Evolutionary conservation across 139 green algal genomes (phyloP), one percentile per base, ranked within the genome.

Genomic region (Coelastrella sp.): DNA sequence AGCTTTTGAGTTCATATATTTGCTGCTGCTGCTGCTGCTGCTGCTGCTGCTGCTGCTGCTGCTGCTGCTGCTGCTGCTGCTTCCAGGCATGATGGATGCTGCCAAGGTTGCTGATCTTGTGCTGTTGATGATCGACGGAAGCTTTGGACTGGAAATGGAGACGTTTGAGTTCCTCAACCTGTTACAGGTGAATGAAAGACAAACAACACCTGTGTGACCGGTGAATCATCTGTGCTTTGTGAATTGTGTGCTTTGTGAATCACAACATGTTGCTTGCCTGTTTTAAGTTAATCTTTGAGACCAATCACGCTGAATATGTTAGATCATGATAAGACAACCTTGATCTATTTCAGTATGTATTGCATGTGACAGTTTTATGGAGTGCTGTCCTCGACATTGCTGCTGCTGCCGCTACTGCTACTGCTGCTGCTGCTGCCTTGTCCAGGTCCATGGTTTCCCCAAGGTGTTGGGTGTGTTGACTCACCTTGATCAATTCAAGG

Each of bases 101-200:
- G 94, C 96, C 83, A 99, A 99, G 92, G 95, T 96, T 63, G 97
- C 96, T 1, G 97, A 99, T 90, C 89, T 99, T 88, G 97, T 99
- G 72, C 92, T 99, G 82, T 94, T 99, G 43, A 76, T 99, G 82
- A 89, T 98, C 0, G 97, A 99, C 77, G 97, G 93, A 35, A 89
- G 82, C 41, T 99, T 98, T 86, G 97, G 97, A 3, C 98, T 99
- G 86, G 97, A 99, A 89, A 99, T 99, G 97, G 97, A 99, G 87
- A 99, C 97, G 2, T 99, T 99, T 86, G 97, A 99, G 92, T 99
- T 99, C 89, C 91, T 99, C 59, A 99, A 99, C 92, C 85, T 99
- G 38, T 93, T 98, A 30, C 96, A 99, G 91, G 92, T 95, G 64
- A 40, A 5, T 32, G 19, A 32, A 5, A 32, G 2, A 5, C 11